phyloP scores from a whole-genome alignment of 352 stramenopile species.

The Discostella stelligera region DNA sequence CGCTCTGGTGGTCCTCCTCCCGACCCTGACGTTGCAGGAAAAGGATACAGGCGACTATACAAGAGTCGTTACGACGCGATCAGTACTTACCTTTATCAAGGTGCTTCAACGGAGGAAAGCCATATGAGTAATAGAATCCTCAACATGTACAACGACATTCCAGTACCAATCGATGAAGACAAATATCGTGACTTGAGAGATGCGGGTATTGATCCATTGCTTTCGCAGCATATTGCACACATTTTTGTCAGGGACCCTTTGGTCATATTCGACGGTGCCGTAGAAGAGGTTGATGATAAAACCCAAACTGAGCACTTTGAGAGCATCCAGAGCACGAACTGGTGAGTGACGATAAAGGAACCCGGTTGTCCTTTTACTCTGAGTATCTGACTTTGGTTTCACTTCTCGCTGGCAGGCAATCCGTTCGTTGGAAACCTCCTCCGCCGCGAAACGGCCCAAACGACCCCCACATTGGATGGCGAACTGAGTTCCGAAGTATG shows the following conservation, averaged over 20 bases:
- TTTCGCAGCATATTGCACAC: constrained; percentile 97
- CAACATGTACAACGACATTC: constrained; percentile 92
- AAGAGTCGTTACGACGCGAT: constrained; percentile 92
- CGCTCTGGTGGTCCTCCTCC: constrained; percentile 42
- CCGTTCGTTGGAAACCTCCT: constrained; percentile 99
- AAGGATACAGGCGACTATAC: constrained; percentile 89
- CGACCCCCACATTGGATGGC: constrained; percentile 86
- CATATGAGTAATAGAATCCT: constrained; percentile 74
- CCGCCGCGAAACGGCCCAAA: constrained; percentile 84
- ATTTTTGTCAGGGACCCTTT: constrained; percentile 98
- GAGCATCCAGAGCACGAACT: constrained; percentile 99
- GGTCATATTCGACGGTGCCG: constrained; percentile 86
- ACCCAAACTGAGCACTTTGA: constrained; percentile 95
- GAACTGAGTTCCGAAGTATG: constrained; percentile 96
- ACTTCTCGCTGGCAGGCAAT: constrained; percentile 82
- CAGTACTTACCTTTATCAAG: constrained; percentile 83
- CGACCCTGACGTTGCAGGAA: constrained; percentile 88
- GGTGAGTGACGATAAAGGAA: constrained; percentile 68
- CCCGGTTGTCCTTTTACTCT: neutral
- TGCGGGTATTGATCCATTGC: constrained; percentile 90
- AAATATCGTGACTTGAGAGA: constrained; percentile 89
- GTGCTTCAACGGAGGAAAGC: constrained; percentile 35
- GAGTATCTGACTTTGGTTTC: constrained; percentile 5
- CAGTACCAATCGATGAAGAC: constrained; percentile 91
- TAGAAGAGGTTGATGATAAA: constrained; percentile 87